Percentiles rank a stretch among this genome's conserved stretches.
Conservation (phyloP, 192 early-diverging fungal genomes). For the Glomus cerebriforme region DNA sequence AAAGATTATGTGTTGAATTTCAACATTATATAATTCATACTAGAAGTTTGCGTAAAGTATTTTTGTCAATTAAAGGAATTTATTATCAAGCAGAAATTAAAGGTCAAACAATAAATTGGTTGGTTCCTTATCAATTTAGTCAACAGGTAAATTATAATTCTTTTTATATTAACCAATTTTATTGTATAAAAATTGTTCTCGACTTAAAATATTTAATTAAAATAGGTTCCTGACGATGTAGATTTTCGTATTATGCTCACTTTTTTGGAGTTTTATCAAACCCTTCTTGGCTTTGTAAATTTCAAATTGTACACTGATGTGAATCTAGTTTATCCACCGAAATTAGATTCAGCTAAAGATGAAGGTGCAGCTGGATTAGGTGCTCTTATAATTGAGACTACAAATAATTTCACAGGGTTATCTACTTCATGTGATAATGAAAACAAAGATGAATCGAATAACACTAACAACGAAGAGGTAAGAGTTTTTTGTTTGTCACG, state of each 20-base stretch:
- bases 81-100: slow-evolving; percentile 99
- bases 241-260: slow-evolving; percentile 97
- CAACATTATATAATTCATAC: slow-evolving; percentile 87
- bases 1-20: slow-evolving; percentile 86
- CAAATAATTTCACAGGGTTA: slow-evolving; percentile 42
- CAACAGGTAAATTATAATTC: slow-evolving; percentile 58
- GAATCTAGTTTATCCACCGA: slow-evolving; percentile 92
- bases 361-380: slow-evolving; percentile 67
- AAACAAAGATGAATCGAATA: neutral
- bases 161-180: slow-evolving; percentile 2
- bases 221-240: slow-evolving; percentile 83
- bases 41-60: slow-evolving; percentile 81
- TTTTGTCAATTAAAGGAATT: slow-evolving; percentile 98
- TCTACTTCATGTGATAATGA: slow-evolving; percentile 33
- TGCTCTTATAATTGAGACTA: slow-evolving; percentile 66
- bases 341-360: slow-evolving; percentile 65
- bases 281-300: slow-evolving; percentile 92
- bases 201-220: slow-evolving; percentile 1
- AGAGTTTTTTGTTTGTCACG: neutral
- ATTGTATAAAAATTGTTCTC: neutral
- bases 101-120: slow-evolving; percentile 92
- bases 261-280: slow-evolving; percentile 95
- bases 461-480: neutral
- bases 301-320: slow-evolving; percentile 86
- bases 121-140: slow-evolving; percentile 95